Base-by-base conservation (phyloP, 2,329 filamentous ascomycete genomes). In the Raffaelea albimanens region DNA sequence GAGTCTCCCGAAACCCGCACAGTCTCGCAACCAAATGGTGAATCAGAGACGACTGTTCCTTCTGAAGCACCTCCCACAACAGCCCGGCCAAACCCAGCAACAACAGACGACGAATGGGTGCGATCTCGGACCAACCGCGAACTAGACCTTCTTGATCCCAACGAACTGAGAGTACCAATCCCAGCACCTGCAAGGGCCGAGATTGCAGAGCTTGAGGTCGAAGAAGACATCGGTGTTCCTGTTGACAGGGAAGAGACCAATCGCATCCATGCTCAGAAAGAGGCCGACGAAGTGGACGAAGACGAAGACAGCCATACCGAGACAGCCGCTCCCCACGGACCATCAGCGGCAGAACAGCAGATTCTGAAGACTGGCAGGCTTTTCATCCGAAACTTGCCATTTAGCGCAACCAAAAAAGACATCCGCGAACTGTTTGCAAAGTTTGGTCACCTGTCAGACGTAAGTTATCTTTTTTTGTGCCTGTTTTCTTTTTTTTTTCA, bases 331-430 rank as follows among this genome's bases (percentile, higher is more conserved):
- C 25, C 25, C 7, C 7, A 29, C 13, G 25, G 7, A 3, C 66
- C 70, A 34, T 63, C 70, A 9, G 61, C 67, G 9, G 61, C 63
- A 50, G 64, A 82, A 45, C 75, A 82, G 43, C 73, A 77, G 44
- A 84, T 95, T 51, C 76, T 75, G 48, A 72, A 78, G 48, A 94
- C 83, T 42, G 81, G 81, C 50, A 80, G 93, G 53, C 70, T 98
- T 1, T 98, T 96, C 63, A 72, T 96, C 22, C 78, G 93, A 45
- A 98, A 98, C 61, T 71, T 98, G 40, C 79, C 89, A 13, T 98
- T 93, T 62, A 80, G 78, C 52, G 78, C 83, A 18, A 85, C 78
- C 0, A 83, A 93, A 58, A 80, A 86, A 41, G 87, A 95, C 56
- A 70, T 98, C 5, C 76, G 81, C 50, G 70, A 76, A 22, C 70